These are phyloP conservation scores for Dalbergia oliveri DNA, from an alignment of 306 rosid species.

Conservation along the genomic window DNA sequence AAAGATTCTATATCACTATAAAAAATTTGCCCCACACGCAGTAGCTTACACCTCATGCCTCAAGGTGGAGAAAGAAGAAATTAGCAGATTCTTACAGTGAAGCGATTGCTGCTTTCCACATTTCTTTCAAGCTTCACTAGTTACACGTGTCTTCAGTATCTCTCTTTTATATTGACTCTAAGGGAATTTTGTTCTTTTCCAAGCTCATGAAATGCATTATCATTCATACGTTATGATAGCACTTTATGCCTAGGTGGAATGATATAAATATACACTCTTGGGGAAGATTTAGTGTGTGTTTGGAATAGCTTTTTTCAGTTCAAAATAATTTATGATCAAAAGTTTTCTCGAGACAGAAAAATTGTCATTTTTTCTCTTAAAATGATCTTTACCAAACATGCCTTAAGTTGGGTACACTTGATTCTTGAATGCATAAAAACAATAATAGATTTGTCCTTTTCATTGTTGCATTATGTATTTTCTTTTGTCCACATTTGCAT, in stretches of 20 bases:
- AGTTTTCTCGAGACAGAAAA: too few species aligned
- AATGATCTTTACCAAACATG: neutral
- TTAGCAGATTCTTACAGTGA: slow-evolving; percentile 48
- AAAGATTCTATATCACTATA: slow-evolving; percentile 14
- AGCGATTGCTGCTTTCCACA: slow-evolving; percentile 42
- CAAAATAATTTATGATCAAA: too few species aligned
- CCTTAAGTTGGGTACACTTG: neutral
- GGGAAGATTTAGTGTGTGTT: too few species aligned
- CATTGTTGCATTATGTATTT: slow-evolving; percentile 3
- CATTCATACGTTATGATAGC: slow-evolving; percentile 5
- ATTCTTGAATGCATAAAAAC: slow-evolving; percentile 6
- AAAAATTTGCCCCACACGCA: slow-evolving; percentile 42
- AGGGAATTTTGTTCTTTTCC: slow-evolving; percentile 2
- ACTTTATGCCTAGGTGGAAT: neutral
- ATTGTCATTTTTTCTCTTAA: too few species aligned
- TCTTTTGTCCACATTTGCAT: slow-evolving; percentile 21
- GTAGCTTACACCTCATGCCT: slow-evolving; percentile 48
- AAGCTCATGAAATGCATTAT: neutral
- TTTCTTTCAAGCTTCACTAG: slow-evolving; percentile 30
- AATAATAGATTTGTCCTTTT: neutral
- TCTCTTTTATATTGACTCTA: slow-evolving; percentile 5
- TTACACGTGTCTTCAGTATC: slow-evolving; percentile 12
- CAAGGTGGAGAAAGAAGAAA: slow-evolving; percentile 48
- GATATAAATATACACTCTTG: neutral
- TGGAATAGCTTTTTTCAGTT: neutral